Conservation (phyloP, 139 green algal species). For the Chlamydomonas applanata region DNA sequence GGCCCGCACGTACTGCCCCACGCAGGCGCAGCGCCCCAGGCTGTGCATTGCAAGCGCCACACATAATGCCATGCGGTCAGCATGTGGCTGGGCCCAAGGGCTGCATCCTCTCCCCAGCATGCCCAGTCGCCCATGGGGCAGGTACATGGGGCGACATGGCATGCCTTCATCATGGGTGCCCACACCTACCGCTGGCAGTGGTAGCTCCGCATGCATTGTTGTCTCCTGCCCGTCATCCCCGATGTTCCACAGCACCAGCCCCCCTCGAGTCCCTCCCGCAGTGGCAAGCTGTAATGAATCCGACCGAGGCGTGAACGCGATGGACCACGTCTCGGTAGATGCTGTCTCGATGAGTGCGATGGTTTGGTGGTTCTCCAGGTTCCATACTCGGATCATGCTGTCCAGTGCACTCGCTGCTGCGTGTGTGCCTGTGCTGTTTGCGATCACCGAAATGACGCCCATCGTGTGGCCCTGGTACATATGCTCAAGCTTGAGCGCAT, state of each 20-base stretch:
- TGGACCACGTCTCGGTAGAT: constrained; percentile 84
- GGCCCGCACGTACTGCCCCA: too few relatives aligned
- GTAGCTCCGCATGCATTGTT: constrained; percentile 16
- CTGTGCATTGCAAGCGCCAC: too few relatives aligned
- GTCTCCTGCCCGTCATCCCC: constrained; percentile 23
- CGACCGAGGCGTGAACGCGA: constrained; percentile 62
- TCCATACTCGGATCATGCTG: constrained; percentile 78
- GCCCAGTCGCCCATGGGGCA: too few relatives aligned
- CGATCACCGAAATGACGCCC: constrained; percentile 78
- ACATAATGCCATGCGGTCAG: too few relatives aligned
- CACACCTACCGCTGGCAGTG: constrained; percentile 19
- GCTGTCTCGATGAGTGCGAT: constrained; percentile 68
- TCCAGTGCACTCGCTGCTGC: constrained; percentile 80
- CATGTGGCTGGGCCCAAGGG: too few relatives aligned
- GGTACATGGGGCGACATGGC: too few relatives aligned
- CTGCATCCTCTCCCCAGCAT: too few relatives aligned
- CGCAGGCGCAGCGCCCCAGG: too few relatives aligned
- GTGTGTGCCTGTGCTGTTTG: constrained; percentile 61
- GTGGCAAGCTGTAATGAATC: constrained; percentile 33
- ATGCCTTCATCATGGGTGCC: too few relatives aligned
- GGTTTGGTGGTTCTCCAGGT: constrained; percentile 46
- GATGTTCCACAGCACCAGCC: constrained; percentile 42
- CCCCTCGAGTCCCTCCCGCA: constrained; percentile 68
- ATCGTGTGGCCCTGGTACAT: constrained; percentile 73
- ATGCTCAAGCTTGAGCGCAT: constrained; percentile 38